Base-by-base conservation (phyloP, 2,329 filamentous ascomycete genomes). In the Bipolaris bicolor region DNA sequence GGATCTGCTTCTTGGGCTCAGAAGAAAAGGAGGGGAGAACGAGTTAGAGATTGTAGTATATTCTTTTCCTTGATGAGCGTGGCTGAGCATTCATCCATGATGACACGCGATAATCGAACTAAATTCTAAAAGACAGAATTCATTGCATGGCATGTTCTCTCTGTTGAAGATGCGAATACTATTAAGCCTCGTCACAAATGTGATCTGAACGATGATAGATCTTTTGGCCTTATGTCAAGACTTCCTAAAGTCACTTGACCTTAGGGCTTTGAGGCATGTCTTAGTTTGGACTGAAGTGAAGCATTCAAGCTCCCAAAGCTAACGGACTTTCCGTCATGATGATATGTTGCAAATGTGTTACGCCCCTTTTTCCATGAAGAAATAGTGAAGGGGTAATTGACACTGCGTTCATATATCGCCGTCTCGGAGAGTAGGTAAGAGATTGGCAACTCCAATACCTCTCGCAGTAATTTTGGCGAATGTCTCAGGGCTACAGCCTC, bases 331-430 rank as follows among this genome's bases (percentile, higher is more conserved):
- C 7, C 11, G 13, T 29, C 18, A 36, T 22, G 13, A 9, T 4
- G 11, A 15, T 51, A 55, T 77, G 71, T 77, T 55, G 67, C 71
- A 69, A 53, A 68, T 70, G 66, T 76, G 67, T 78, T 78, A 77
- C 76, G 67, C 66, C 69, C 76, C 66, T 66, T 55, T 65, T 64
- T 64, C 63, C 64, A 72, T 60, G 13, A 31, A 61, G 20, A 59
- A 57, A 61, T 70, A 66, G 52, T 71, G 65, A 61, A 68, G 71
- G 71, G 74, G 69, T 76, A 67, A 73, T 77, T 77, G 76, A 72
- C 65, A 69, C 55, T 67, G 73, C 72, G 55, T 75, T 66, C 36
- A 58, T 78, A 66, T 78, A 65, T 76, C 75, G 76, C 75, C 69
- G 62, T 62, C 64, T 68, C 73, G 69, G 72, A 67, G 67, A 68